A percentile compares a stretch with the other conserved stretches of the same genome.
Evolutionary conservation across 192 early-diverging fungal genomes (phyloP).

Genomic region (Chytriomyces sp.): DNA sequence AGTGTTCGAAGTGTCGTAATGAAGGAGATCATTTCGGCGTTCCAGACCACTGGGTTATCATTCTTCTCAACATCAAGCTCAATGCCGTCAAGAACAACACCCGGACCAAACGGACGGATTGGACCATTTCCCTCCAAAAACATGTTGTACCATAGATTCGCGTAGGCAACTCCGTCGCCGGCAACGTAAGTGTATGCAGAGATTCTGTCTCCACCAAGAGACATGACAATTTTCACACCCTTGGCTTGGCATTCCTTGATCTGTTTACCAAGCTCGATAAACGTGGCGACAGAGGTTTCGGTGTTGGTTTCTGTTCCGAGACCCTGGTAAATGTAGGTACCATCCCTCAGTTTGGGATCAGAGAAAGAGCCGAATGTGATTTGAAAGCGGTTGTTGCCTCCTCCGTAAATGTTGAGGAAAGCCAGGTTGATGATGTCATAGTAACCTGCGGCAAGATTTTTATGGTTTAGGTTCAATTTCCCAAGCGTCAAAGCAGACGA

Average conservation of each 20-base stretch:
- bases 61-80: conserved; percentile 33
- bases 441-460: background rate
- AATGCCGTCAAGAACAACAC: conserved; percentile 26
- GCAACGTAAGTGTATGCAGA: conserved; percentile 15
- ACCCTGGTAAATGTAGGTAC: conserved; percentile 15
- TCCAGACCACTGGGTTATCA: conserved; percentile 20
- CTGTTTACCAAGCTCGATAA: conserved; percentile 6
- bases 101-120: conserved; percentile 19
- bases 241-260: conserved; percentile 30
- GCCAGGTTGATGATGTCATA: conserved; percentile 31
- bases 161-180: conserved; percentile 21
- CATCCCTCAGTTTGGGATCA: background rate
- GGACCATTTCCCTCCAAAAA: conserved; percentile 12
- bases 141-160: conserved; percentile 19
- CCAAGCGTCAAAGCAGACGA: background rate
- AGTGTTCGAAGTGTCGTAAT: background rate
- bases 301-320: background rate
- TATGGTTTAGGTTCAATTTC: background rate
- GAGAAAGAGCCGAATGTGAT: conserved; percentile 20
- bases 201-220: conserved; percentile 28
- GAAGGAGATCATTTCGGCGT: conserved; percentile 17
- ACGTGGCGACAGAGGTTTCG: background rate
- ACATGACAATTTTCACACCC: conserved; percentile 29
- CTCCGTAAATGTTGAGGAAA: conserved; percentile 23
- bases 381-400: conserved; percentile 25